A percentile compares a stretch with the other conserved stretches of the same genome.
phyloP scores from a whole-genome alignment of 257 asterid genomes.

The Echites panduratus region DNA sequence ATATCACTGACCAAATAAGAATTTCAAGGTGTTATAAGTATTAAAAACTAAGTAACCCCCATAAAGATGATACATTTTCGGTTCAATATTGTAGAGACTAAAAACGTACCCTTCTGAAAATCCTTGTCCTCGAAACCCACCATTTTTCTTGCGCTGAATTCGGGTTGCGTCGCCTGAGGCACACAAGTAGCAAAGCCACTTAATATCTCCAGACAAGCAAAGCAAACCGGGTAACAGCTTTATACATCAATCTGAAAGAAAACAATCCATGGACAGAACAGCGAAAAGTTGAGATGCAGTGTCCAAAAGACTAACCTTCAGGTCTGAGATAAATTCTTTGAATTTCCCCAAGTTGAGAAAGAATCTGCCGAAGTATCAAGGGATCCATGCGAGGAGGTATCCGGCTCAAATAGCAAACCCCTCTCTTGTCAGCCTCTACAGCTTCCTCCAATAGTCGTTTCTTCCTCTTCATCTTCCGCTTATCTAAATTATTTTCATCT shows the following conservation, averaged over 20 bases:
- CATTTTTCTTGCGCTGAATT: slow-evolving; percentile 54
- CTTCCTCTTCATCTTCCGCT: slow-evolving; percentile 42
- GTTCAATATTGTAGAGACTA: background rate
- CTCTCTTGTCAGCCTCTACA: slow-evolving; percentile 51
- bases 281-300: background rate
- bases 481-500: slow-evolving; percentile 22
- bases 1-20: background rate
- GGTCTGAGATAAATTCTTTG: slow-evolving; percentile 75
- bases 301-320: slow-evolving; percentile 41
- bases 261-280: background rate
- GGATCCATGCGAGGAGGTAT: slow-evolving; percentile 91
- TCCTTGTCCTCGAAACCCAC: slow-evolving; percentile 76
- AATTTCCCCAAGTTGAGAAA: slow-evolving; percentile 71
- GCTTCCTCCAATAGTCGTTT: slow-evolving; percentile 40
- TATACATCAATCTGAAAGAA: background rate
- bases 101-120: slow-evolving; percentile 75
- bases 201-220: background rate
- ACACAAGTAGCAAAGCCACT: background rate
- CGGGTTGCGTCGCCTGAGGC: slow-evolving; percentile 50
- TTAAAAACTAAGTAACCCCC: background rate
- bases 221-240: background rate
- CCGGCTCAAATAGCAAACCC: slow-evolving; percentile 81
- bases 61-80: background rate
- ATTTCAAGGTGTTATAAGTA: slow-evolving; percentile 1
- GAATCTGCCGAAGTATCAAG: slow-evolving; percentile 58